These are phyloP conservation scores for Pneumocystis canis DNA, from an alignment of 1,139 yeast species.

Conservation along the genomic window DNA sequence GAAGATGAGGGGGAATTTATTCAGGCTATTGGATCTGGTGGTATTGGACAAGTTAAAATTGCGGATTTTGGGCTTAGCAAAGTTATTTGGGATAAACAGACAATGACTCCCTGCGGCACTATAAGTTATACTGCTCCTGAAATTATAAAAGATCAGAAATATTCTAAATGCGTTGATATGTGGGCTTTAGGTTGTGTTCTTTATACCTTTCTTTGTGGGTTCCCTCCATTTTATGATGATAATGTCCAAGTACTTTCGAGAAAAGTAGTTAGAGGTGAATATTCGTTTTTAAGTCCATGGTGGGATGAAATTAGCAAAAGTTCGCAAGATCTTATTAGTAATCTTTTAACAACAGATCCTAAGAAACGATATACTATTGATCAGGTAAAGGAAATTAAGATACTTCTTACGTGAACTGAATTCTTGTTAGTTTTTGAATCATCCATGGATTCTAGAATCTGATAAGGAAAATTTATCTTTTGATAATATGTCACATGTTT, in stretches of 20 bases:
- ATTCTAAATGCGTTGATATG: conserved; percentile 83
- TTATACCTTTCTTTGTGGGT: conserved; percentile 81
- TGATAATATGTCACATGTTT: conserved; percentile 18
- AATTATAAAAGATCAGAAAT: conserved; percentile 70
- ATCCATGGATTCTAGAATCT: conserved; percentile 58
- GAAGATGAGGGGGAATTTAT: conserved; percentile 74
- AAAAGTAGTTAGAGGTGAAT: conserved; percentile 74
- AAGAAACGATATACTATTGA: conserved; percentile 58
- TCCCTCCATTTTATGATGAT: conserved; percentile 93
- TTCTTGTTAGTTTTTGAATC: conserved; percentile 44
- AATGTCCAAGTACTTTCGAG: conserved; percentile 63
- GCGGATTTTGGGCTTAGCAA: conserved; percentile 93
- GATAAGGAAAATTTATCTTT: conserved; percentile 22
- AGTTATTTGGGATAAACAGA: conserved; percentile 50
- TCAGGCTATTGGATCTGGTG: conserved; percentile 76
- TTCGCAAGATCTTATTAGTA: conserved; percentile 67
- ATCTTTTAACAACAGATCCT: conserved; percentile 72
- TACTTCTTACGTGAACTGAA: conserved; percentile 10
- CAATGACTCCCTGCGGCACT: conserved; percentile 82
- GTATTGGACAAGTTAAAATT: conserved; percentile 68
- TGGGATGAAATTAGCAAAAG: conserved; percentile 83
- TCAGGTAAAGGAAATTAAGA: conserved; percentile 2
- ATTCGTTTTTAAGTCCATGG: conserved; percentile 78
- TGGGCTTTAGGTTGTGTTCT: conserved; percentile 93
- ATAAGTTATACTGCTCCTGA: conserved; percentile 92